A percentile compares a stretch with the other conserved stretches of the same genome.
These are phyloP conservation scores for Apophysomyces variabilis DNA, from an alignment of 371 early-diverging fungal genomes.

Conservation along the genomic window DNA sequence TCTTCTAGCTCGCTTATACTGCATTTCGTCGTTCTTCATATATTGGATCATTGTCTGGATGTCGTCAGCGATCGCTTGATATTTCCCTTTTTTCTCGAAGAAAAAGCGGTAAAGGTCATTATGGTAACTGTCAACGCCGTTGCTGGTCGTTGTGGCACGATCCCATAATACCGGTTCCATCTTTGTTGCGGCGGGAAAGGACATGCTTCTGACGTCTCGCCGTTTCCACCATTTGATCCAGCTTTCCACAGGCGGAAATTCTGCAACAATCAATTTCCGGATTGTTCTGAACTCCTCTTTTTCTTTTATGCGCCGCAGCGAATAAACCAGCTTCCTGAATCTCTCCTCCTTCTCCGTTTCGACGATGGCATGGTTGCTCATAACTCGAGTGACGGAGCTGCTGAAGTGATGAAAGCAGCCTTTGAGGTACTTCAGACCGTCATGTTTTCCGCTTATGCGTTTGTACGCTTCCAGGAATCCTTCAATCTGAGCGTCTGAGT, in stretches of 20 bases:
- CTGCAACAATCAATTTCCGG: neutral
- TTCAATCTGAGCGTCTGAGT: neutral
- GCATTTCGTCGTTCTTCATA: neutral
- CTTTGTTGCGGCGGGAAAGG: neutral
- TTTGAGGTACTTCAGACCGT: neutral
- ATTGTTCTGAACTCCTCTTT: neutral
- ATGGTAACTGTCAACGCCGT: neutral
- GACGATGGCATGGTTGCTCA: neutral
- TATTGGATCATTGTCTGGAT: neutral
- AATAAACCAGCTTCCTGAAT: neutral
- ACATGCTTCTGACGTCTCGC: neutral
- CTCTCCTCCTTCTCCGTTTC: neutral
- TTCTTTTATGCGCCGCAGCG: neutral
- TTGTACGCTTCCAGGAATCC: neutral
- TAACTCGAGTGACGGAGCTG: neutral
- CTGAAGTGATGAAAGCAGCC: neutral
- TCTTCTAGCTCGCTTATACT: too few relatives aligned
- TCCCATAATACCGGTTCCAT: neutral
- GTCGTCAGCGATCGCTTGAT: neutral
- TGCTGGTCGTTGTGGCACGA: neutral
- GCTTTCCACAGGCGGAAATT: neutral
- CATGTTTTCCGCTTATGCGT: neutral
- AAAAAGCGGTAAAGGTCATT: neutral
- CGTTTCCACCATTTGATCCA: neutral
- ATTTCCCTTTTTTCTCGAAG: neutral